Evolutionary conservation across 768 basidiomycete genomes (phyloP), one percentile per base, ranked within the genome.

Genomic region (Gloeophyllum trabeum): DNA sequence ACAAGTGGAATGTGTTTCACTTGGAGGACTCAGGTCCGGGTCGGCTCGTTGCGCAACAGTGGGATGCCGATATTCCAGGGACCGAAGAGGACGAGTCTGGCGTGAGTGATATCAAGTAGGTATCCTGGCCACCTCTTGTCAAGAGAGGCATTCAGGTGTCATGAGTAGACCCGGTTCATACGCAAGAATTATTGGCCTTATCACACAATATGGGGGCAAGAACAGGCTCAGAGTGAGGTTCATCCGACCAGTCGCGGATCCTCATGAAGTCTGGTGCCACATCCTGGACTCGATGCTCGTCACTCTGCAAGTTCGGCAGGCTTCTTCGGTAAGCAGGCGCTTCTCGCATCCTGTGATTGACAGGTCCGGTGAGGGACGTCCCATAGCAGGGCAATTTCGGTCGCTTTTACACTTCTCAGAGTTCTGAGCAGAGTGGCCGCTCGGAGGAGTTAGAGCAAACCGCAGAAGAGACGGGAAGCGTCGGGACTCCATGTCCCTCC

Each of bases 241-340:
- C 35, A 54, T 72, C 36, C 61, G 66, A 20, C 52, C 49, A 3
- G 57, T 75, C 35, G 54, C 50, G 1, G 71, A 77, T 48, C 51
- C 53, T 38, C 66, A 73, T 54, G 73, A 75, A 48, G 50, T 70
- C 16, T 65, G 59, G 46, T 66, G 65, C 48, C 73, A 76, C 52
- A 42, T 67, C 19, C 48, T 71, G 44, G 65, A 75, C 44, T 56
- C 59, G 7, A 57, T 73, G 20, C 61, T 58, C 24, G 64, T 67
- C 16, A 61, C 57, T 36, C 43, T 70, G n/a, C n/a, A n/a, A n/a
- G n/a, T n/a, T n/a, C n/a, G n/a, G n/a, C n/a, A n/a, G n/a, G n/a
- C n/a, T n/a, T n/a, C n/a, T n/a, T n/a, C n/a, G n/a, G n/a, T n/a
- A n/a, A n/a, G n/a, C n/a, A n/a, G n/a, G n/a, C n/a, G n/a, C n/a